Conservation (phyloP, 139 green algal genomes). For the Micractinium sp. region DNA sequence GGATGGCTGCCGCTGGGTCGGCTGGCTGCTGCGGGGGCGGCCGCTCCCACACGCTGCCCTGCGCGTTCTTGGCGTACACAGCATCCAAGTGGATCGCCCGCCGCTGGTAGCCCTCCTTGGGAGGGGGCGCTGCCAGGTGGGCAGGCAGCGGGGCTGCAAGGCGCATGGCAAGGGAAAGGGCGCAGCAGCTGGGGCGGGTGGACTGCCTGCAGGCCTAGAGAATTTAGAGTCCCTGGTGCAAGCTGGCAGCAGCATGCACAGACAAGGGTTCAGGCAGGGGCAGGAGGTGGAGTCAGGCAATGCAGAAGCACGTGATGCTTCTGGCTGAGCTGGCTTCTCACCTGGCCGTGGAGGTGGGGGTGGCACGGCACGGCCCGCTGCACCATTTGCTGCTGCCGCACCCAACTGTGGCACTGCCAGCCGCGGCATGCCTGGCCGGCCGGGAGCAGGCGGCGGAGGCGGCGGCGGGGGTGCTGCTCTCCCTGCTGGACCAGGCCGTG, state of each 20-base stretch:
- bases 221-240: background rate
- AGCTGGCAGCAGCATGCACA: background rate
- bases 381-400: too few relatives aligned
- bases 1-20: background rate
- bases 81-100: constrained; percentile 31
- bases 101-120: constrained; percentile 7
- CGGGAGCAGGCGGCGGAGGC: background rate
- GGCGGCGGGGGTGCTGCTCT: background rate
- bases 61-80: background rate
- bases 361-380: background rate
- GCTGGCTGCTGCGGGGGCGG: background rate
- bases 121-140: background rate
- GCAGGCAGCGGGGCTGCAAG: background rate
- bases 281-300: background rate
- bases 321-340: background rate
- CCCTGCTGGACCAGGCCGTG: background rate
- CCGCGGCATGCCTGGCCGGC: background rate
- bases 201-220: too few relatives aligned
- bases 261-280: background rate
- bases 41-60: constrained; percentile 32
- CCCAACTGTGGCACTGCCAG: background rate
- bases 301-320: background rate
- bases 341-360: constrained; percentile 1
- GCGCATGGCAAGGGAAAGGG: background rate
- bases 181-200: background rate